phyloP scores from a whole-genome alignment of 2,329 filamentous ascomycete genomes.

The Trichoderma atrobrunneum region DNA sequence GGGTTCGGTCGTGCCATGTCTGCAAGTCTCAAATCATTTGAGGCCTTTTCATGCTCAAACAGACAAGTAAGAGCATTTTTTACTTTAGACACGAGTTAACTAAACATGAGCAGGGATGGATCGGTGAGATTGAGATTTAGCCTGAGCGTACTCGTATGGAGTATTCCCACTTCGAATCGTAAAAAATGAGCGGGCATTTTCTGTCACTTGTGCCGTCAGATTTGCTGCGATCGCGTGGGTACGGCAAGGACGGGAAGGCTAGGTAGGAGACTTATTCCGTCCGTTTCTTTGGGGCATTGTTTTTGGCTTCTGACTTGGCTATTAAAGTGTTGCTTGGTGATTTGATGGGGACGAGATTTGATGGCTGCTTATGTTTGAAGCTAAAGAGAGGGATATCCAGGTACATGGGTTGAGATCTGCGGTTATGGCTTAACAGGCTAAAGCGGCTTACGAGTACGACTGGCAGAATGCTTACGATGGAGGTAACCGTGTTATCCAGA shows the following conservation, averaged over 20 bases:
- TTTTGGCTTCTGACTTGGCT: neutral
- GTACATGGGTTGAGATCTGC: neutral
- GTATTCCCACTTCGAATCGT: neutral
- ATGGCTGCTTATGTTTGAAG: neutral
- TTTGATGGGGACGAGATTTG: neutral
- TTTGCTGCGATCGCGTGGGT: neutral
- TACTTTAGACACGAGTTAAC: neutral
- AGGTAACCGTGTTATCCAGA: neutral
- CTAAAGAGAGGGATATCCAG: neutral
- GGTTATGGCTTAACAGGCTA: neutral
- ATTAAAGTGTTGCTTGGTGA: neutral
- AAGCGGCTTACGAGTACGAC: neutral
- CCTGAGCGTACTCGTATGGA: neutral
- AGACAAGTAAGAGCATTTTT: neutral
- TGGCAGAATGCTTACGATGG: neutral
- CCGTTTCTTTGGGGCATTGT: neutral
- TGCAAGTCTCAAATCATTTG: neutral
- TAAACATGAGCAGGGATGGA: neutral
- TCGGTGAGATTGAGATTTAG: neutral
- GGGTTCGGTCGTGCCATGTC: neutral
- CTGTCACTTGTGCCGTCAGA: neutral
- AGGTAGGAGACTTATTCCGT: neutral
- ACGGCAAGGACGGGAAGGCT: neutral
- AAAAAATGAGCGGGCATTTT: neutral
- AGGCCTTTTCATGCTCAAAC: neutral